phyloP scores from a whole-genome alignment of 108 stramenopile genomes.

The Conticribra guillardii region DNA sequence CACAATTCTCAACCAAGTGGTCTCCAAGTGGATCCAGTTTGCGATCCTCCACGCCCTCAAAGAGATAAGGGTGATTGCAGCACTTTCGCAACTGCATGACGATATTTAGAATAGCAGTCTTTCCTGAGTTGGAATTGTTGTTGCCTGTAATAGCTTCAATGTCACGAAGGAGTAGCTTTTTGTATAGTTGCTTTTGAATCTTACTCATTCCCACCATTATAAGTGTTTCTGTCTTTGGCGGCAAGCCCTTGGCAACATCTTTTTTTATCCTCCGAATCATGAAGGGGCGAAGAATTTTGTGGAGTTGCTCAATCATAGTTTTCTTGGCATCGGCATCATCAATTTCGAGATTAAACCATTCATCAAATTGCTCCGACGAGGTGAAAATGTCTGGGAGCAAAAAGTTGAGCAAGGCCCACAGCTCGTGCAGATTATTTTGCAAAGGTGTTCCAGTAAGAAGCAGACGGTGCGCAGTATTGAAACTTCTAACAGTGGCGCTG shows the following conservation, averaged over 20 bases:
- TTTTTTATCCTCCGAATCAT: constrained; percentile 97
- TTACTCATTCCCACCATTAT: constrained; percentile 91
- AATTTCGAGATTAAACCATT: constrained; percentile 93
- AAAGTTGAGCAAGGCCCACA: constrained; percentile 97
- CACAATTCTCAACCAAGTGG: constrained; percentile 87
- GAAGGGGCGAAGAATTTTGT: constrained; percentile 97
- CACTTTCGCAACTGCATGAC: constrained; percentile 99
- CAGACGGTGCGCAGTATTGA: constrained; percentile 90
- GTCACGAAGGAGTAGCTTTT: constrained; percentile 87
- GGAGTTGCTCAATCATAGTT: constrained; percentile 95
- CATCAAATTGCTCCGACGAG: constrained; percentile 92
- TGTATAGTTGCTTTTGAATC: constrained; percentile 94
- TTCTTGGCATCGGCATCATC: constrained; percentile 91
- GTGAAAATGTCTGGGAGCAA: constrained; percentile 88
- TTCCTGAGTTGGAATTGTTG: constrained; percentile 67
- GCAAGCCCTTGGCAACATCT: constrained; percentile 89
- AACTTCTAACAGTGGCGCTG: constrained; percentile 80
- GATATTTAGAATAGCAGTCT: constrained; percentile 91
- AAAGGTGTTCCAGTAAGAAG: constrained; percentile 99
- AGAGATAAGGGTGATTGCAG: constrained; percentile 99
- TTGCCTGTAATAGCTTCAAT: constrained; percentile 83
- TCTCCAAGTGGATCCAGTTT: constrained; percentile 88
- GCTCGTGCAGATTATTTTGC: constrained; percentile 97
- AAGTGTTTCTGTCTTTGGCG: constrained; percentile 93
- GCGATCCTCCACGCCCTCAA: constrained; percentile 95